Conservation (phyloP, 1,139 yeast species). For the Taphrina confusa region DNA sequence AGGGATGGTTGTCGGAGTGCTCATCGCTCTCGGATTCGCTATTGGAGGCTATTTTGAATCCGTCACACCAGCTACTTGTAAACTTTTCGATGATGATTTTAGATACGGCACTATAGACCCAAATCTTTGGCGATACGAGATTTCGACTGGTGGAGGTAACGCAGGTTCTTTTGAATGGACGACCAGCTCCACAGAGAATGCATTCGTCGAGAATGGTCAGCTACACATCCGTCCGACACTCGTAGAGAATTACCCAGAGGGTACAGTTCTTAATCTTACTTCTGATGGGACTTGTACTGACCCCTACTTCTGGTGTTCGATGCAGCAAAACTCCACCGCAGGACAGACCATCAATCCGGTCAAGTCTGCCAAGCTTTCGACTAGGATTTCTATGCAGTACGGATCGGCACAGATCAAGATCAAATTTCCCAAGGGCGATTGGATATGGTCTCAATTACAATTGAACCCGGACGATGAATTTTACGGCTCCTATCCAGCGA, state of each 20-base stretch:
- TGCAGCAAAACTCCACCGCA: constrained; percentile 36
- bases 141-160: constrained; percentile 39
- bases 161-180: constrained; percentile 39
- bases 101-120: constrained; percentile 31
- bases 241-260: constrained; percentile 37
- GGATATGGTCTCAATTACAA: constrained; percentile 41
- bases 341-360: constrained; percentile 38
- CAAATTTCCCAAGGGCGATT: constrained; percentile 39
- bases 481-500: constrained; percentile 40
- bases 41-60: constrained; percentile 25
- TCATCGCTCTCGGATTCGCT: constrained; percentile 6
- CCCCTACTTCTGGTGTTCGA: constrained; percentile 31
- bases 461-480: constrained; percentile 37
- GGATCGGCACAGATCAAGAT: constrained; percentile 39
- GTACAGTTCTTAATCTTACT: constrained; percentile 38
- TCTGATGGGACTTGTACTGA: constrained; percentile 38
- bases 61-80: constrained; percentile 28
- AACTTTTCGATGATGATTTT: constrained; percentile 37
- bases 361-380: constrained; percentile 39
- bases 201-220: constrained; percentile 37
- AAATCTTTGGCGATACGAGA: constrained; percentile 36
- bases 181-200: constrained; percentile 35
- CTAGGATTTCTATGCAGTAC: constrained; percentile 37
- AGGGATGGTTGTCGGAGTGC: constrained; percentile 18
- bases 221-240: constrained; percentile 39